Evolutionary conservation across 1,284 basidiomycete genomes (phyloP).

Genomic region (Ustilago sp.): DNA sequence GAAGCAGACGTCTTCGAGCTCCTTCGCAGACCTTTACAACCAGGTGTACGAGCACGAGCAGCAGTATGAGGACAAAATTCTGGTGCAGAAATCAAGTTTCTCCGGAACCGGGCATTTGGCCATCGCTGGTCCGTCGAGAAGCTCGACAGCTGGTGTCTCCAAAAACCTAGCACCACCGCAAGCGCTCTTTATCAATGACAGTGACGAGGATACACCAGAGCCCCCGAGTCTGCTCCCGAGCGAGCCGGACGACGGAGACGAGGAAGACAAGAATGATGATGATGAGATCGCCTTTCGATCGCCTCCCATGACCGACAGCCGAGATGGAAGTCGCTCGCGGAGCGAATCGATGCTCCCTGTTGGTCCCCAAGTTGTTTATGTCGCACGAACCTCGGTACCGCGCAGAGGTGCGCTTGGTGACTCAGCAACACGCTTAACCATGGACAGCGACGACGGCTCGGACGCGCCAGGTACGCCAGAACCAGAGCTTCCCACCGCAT

Average conservation of each 20-base stretch:
- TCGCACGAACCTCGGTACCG: conserved; percentile 7
- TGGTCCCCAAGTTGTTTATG: conserved; percentile 6
- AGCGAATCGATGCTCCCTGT: conserved; percentile 10
- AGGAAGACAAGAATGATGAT: conserved; percentile 8
- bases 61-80: neutral
- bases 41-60: conserved; percentile 24
- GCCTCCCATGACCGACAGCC: neutral
- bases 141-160: neutral
- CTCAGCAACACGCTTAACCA: conserved; percentile 9
- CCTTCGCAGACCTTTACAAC: conserved; percentile 28
- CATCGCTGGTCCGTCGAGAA: neutral
- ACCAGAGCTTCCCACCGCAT: conserved; percentile 8
- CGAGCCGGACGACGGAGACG: conserved; percentile 17
- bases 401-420: conserved; percentile 26
- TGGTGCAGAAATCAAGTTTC: neutral
- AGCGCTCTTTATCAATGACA: conserved; percentile 5
- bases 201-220: conserved; percentile 11
- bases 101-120: neutral
- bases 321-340: conserved; percentile 4
- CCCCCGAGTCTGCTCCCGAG: neutral
- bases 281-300: conserved; percentile 3
- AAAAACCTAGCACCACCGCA: neutral
- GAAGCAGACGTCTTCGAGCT: conserved; percentile 9
- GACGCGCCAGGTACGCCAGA: neutral
- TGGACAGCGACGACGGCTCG: conserved; percentile 25